Evolutionary conservation across 768 basidiomycete species (phyloP).

Genomic region (Hirschioporus abietinus): DNA sequence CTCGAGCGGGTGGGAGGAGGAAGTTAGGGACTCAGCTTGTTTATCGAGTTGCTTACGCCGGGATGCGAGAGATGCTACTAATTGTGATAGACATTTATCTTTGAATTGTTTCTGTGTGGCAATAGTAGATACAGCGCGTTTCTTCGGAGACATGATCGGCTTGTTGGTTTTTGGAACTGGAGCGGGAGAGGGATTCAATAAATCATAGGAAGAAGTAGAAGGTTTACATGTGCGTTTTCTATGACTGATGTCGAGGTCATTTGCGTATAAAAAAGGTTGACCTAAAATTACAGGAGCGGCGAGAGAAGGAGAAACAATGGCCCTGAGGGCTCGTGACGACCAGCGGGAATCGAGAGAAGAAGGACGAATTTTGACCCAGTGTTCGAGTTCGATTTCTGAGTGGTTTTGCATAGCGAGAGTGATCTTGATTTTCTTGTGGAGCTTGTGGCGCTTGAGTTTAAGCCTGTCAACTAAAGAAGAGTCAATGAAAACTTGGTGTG

Average conservation of each 20-base stretch:
- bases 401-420: constrained; percentile 7
- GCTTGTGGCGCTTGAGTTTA: not conserved
- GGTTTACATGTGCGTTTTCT: not conserved
- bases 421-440: constrained; percentile 8
- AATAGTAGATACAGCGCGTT: no score
- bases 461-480: constrained; percentile 15
- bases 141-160: no score
- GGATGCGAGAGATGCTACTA: not conserved
- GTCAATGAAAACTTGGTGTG: constrained; percentile 25
- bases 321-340: constrained; percentile 9
- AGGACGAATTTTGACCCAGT: constrained; percentile 16
- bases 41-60: not conserved
- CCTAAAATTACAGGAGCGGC: no score
- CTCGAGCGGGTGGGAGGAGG: no score
- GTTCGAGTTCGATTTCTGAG: constrained; percentile 2
- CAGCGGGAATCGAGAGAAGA: constrained; percentile 11
- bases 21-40: no score
- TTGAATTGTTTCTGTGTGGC: no score
- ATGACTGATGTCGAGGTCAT: constrained; percentile 30
- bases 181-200: constrained; percentile 9
- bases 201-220: constrained; percentile 9
- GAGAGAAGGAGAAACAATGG: constrained; percentile 22
- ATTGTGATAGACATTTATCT: not conserved
- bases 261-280: constrained; percentile 27
- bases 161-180: no score